Evolutionary conservation across 257 asterid genomes (phyloP).

Genomic region (Jasminum sambac): DNA sequence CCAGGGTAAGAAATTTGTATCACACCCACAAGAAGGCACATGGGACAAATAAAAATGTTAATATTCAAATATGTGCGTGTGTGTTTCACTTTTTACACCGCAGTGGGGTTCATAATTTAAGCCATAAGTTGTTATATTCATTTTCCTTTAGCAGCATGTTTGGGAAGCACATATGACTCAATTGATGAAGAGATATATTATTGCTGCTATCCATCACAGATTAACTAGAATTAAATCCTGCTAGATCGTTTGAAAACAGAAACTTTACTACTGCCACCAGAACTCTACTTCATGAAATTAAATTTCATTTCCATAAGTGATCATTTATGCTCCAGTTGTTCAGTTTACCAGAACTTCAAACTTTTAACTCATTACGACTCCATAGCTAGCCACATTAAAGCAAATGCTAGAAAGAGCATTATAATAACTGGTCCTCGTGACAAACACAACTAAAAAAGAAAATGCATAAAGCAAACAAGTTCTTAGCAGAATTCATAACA

Average conservation of each 20-base stretch:
- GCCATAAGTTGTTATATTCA: neutral
- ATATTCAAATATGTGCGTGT: neutral
- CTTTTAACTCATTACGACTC: neutral
- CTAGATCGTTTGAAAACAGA: neutral
- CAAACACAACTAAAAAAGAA: too few relatives aligned
- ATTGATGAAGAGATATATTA: neutral
- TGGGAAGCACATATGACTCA: neutral
- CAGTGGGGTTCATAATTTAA: neutral
- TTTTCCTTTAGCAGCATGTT: neutral
- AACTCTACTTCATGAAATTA: neutral
- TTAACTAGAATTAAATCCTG: neutral
- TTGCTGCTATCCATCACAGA: neutral
- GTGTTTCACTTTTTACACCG: neutral
- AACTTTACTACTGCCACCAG: neutral
- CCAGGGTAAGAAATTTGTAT: neutral
- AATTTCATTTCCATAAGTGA: neutral
- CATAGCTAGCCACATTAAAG: neutral
- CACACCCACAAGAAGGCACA: neutral
- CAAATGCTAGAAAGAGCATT: neutral
- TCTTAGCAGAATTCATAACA: neutral
- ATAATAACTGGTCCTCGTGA: neutral
- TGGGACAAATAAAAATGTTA: neutral
- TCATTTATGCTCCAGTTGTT: neutral
- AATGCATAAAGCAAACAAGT: neutral
- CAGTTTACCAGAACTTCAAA: neutral